Evolutionary conservation across 257 asterid genomes (phyloP), one percentile per base, ranked within the genome.

Genomic region (Voacanga thouarsii): DNA sequence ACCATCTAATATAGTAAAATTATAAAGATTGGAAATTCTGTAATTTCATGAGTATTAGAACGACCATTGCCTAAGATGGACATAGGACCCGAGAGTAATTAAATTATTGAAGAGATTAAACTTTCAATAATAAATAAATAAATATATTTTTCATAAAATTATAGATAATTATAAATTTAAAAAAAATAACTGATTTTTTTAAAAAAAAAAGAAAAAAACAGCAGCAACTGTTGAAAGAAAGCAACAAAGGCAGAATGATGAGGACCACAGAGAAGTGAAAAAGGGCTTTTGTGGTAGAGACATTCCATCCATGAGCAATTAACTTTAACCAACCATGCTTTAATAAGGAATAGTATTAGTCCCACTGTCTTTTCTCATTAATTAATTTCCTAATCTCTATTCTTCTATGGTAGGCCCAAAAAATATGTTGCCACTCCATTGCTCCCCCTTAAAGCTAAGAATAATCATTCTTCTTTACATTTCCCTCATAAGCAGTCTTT

Each of bases 371-470:
- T 76, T 70, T 71, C 72, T 75, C 77, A 75, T 75, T 78, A 84
- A 83, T 86, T 67, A 84, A 41, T 76, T 87, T 76, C 76, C 76
- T 82, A 77, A 80, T 80, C 69, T 59, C 51, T 49, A 26, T 71
- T n/a, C 24, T 47, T 28, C 15, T 15, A 75, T 65, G 79, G 91
- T 85, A 86, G 89, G 89, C 76, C 88, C 83, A 39, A 74, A 53
- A 15, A 26, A 64, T 80, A 67, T 39, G 43, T 39, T 65, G 83
- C 76, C 76, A 39, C 87, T 75, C 84, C 77, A 80, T 83, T 88
- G 94, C 91, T 57, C 90, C 87, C 83, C 91, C 94, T 83, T 88
- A 78, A 90, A 90, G 94, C 89, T 91, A 91, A 89, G 90, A 60
- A 83, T 91, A 80, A 91, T 91, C 86, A 89, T 89, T 81, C 88